These are phyloP conservation scores for Cystofilobasidium bisporidii DNA, from an alignment of 768 basidiomycete species.

Conservation along the genomic window DNA sequence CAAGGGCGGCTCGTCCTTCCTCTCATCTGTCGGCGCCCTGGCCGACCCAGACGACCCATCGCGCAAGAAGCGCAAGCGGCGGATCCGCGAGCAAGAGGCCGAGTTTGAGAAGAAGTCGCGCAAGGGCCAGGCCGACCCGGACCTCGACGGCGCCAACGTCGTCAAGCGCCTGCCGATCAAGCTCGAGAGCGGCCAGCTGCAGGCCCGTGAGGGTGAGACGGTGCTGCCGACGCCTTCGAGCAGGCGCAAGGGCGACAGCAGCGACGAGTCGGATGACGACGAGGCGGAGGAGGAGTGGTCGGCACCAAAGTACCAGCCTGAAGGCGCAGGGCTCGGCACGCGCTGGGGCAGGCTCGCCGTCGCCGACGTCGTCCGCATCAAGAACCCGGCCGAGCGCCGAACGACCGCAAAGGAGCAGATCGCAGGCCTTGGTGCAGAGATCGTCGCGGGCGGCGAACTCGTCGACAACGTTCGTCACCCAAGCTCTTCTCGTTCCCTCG, in stretches of 20 bases:
- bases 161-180: conserved; percentile 64
- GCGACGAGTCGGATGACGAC: conserved; percentile 21
- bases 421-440: conserved; percentile 84
- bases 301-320: conserved; percentile 9
- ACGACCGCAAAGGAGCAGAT: conserved; percentile 86
- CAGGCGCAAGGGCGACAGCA: conserved; percentile 27
- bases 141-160: conserved; percentile 21
- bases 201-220: conserved; percentile 41
- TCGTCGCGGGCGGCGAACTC: conserved; percentile 79
- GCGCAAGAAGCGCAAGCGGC: conserved; percentile 23
- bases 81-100: conserved; percentile 15
- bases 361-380: conserved; percentile 56
- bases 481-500: background rate
- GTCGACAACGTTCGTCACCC: conserved; percentile 59
- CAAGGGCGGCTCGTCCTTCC: background rate
- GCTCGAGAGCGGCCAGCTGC: conserved; percentile 66
- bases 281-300: conserved; percentile 26
- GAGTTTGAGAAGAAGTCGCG: conserved; percentile 6
- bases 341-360: conserved; percentile 62
- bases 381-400: conserved; percentile 57
- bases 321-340: conserved; percentile 57
- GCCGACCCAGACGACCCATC: background rate
- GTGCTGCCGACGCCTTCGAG: conserved; percentile 14
- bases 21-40: background rate
- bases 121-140: conserved; percentile 16